Conservation (phyloP, 129 eudicot species). For the Pulicaria dysenterica region DNA sequence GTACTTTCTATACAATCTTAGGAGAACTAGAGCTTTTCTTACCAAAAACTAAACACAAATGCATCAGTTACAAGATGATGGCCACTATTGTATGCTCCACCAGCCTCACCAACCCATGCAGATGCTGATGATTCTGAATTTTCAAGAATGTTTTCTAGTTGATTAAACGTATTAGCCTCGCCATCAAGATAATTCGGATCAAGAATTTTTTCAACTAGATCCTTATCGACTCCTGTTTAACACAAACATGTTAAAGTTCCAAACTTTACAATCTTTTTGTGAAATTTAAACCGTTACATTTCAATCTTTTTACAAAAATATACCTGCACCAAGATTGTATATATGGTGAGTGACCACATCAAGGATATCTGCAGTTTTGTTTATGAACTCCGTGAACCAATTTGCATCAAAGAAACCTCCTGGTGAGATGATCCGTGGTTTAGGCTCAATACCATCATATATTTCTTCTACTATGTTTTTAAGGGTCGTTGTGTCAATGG, state of each 20-base stretch:
- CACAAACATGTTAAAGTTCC: conserved; percentile 1
- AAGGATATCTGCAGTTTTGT: conserved; percentile 40
- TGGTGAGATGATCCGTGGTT: conserved; percentile 71
- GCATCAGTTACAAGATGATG: conserved; percentile 67
- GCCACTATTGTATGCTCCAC: conserved; percentile 88
- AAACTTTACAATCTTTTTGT: conserved; percentile 4
- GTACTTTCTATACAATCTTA: background rate
- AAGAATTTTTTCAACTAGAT: conserved; percentile 66
- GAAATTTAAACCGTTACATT: background rate
- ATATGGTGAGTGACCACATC: conserved; percentile 76
- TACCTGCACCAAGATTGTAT: conserved; percentile 90
- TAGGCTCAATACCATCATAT: conserved; percentile 44
- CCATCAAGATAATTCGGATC: conserved; percentile 66
- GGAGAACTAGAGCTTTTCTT: conserved; percentile 1
- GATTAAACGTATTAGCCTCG: conserved; percentile 52
- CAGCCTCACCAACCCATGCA: conserved; percentile 94
- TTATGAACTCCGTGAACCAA: conserved; percentile 60
- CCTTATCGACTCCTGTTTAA: conserved; percentile 60
- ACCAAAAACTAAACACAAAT: conserved; percentile 83
- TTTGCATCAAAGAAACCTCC: conserved; percentile 71
- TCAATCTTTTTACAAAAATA: background rate
- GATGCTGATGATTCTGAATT: conserved; percentile 42
- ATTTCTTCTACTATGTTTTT: conserved; percentile 49
- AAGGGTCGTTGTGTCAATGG: conserved; percentile 47
- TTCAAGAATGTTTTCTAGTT: conserved; percentile 50